Evolutionary conservation across 1,284 basidiomycete species (phyloP).

Genomic region (Uromyces viciae-fabae): DNA sequence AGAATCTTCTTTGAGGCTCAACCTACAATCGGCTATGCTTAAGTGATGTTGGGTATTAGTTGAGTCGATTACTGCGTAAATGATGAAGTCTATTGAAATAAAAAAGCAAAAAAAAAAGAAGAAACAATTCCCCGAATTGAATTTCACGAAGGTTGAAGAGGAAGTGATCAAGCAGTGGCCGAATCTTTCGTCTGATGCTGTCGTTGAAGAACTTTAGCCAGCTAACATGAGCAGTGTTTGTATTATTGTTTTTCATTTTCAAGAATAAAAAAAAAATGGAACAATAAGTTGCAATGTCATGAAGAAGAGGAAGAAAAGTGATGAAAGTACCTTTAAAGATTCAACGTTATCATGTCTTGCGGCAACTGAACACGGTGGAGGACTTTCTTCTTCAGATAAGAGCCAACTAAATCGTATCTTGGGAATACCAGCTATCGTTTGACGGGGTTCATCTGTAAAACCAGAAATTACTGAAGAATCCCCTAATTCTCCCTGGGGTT

Average conservation of each 20-base stretch:
- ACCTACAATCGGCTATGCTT: too few relatives aligned
- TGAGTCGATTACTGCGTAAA: too few relatives aligned
- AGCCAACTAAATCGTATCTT: slow-evolving; percentile 58
- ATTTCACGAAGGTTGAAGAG: too few relatives aligned
- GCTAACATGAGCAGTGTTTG: neutral
- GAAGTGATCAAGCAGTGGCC: too few relatives aligned
- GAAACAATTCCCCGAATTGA: too few relatives aligned
- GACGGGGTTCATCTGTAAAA: neutral
- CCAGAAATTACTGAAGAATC: neutral
- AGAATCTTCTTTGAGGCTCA: too few relatives aligned
- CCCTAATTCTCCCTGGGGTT: neutral
- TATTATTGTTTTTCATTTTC: neutral
- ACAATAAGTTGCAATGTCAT: neutral
- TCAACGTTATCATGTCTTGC: slow-evolving; percentile 71
- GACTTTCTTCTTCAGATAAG: slow-evolving; percentile 60
- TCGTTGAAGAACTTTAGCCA: slow-evolving; percentile 4
- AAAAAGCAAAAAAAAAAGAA: too few relatives aligned
- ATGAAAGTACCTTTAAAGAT: slow-evolving; percentile 61
- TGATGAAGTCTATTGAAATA: too few relatives aligned
- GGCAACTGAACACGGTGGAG: slow-evolving; percentile 75
- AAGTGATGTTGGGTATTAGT: too few relatives aligned
- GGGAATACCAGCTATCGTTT: too few relatives aligned
- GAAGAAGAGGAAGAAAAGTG: neutral
- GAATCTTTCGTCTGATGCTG: slow-evolving; percentile 14
- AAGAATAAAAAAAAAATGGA: neutral